A percentile compares a stretch with the other conserved stretches of the same genome.
phyloP scores from a whole-genome alignment of 306 rosid genomes.

The Trifolium subterraneum region DNA sequence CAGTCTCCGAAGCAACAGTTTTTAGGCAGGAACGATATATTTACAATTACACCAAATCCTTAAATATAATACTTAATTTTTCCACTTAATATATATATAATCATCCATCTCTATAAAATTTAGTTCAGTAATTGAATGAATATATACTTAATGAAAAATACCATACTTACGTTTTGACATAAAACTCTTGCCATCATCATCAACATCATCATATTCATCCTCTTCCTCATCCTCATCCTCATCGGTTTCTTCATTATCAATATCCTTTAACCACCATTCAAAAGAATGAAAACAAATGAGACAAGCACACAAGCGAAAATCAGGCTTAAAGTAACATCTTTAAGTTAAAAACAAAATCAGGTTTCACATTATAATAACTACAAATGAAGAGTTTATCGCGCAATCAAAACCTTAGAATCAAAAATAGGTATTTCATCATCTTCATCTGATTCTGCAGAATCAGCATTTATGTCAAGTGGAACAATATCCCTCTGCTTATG shows the following conservation, averaged over 20 bases:
- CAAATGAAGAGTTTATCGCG: background rate
- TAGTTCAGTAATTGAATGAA: conserved; percentile 5
- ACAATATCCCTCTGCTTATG: conserved; percentile 81
- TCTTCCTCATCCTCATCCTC: background rate
- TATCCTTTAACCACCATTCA: conserved; percentile 49
- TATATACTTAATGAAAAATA: background rate
- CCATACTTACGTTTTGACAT: conserved; percentile 65
- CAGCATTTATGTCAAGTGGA: conserved; percentile 65
- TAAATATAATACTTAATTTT: background rate
- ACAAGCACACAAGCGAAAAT: background rate
- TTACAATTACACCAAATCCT: background rate
- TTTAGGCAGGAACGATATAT: conserved; percentile 3
- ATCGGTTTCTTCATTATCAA: conserved; percentile 46
- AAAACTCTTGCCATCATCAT: conserved; percentile 40
- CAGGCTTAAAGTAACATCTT: background rate
- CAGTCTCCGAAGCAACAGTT: background rate
- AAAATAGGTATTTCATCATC: conserved; percentile 74
- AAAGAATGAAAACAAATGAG: conserved; percentile 30
- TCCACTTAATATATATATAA: background rate
- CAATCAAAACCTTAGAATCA: conserved; percentile 60
- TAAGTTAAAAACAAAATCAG: background rate
- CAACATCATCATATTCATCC: conserved; percentile 41
- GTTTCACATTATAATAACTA: background rate
- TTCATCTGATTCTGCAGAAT: conserved; percentile 63
- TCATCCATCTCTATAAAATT: background rate